Percentiles rank a stretch among this genome's conserved stretches.
These are phyloP conservation scores for Lentinula guzmanii DNA, from an alignment of 768 basidiomycete species.

Conservation along the genomic window DNA sequence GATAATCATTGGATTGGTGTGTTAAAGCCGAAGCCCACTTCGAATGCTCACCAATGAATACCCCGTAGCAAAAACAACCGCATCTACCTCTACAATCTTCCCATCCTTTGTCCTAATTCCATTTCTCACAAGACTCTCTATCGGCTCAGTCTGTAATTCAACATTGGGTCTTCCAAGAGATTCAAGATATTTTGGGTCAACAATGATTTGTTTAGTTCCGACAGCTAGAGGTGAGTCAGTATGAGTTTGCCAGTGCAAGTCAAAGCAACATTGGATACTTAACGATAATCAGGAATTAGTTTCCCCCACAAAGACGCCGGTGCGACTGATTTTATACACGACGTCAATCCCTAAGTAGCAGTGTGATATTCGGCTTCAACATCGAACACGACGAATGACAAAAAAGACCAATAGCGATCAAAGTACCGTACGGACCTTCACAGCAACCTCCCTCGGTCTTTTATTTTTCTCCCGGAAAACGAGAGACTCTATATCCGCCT, in stretches of 20 bases:
- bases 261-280: constrained; percentile 9
- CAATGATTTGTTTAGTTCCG: constrained; percentile 60
- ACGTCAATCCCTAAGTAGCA: constrained; percentile 26
- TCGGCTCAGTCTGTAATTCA: too few relatives aligned
- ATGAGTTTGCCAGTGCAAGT: too few relatives aligned
- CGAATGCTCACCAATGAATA: too few relatives aligned
- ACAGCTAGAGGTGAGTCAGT: constrained; percentile 26
- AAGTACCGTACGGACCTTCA: constrained; percentile 19
- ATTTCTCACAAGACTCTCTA: too few relatives aligned
- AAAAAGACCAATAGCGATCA: too few relatives aligned
- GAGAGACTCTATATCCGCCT: constrained; percentile 32
- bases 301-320: constrained; percentile 41
- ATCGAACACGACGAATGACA: too few relatives aligned
- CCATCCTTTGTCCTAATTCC: too few relatives aligned
- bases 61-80: too few relatives aligned
- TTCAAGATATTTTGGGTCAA: constrained; percentile 54
- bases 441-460: constrained; percentile 17
- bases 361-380: not conserved
- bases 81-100: too few relatives aligned
- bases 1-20: not conserved
- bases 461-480: constrained; percentile 34
- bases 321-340: constrained; percentile 39
- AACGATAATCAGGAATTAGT: constrained; percentile 50
- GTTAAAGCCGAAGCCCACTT: too few relatives aligned
- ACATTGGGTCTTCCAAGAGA: constrained; percentile 49